Base-by-base conservation (phyloP, 306 rosid genomes). In the Vachellia collinsii region DNA sequence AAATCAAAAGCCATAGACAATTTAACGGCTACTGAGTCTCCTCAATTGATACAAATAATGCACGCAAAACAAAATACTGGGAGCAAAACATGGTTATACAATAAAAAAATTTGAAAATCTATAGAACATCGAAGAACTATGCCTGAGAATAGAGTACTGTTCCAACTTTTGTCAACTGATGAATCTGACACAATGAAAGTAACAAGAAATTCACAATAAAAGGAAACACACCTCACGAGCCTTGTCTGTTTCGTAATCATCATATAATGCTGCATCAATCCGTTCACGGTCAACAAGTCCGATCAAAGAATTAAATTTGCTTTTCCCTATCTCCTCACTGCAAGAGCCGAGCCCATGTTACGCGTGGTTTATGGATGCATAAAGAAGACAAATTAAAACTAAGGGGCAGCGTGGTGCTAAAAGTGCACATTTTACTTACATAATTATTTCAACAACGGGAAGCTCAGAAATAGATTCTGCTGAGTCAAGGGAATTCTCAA, bases 211-310 rank as follows among this genome's bases (percentile, higher is more conserved):
- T 63, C 48, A 65, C 43, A 72, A 46, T 41, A 77, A 78, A 70
- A 65, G 59, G 8, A 66, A 74, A 79, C 88, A 68, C 72, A 94
- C 97, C 97, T 94, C 94, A 17, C 99, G 95, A 80, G 97, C 97
- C 84, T 94, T 94, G 11, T 65, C 91, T 6, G 97, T 90, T 85
- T 94, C 99, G 76, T 74, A 92, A 88, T 94, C 99, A 85, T 93
- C 99, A 25, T 94, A 93, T 20, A 94, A 78, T 39, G 59, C 90
- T 3, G 82, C 93, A 80, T 94, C 99, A 79, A 94, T 88, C 47
- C 99, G 97, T 20, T 94, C 94, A 0, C 97, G 97, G 59, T 94
- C 94, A 86, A 94, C 84, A 78, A 94, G 95, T 79, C 97, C 99
- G 81, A 94, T 94, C 99, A 93, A 90, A 78, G 97, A 90, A 85